These are phyloP conservation scores for Corynespora cassiicola DNA, from an alignment of 2,329 filamentous ascomycete genomes.

Conservation along the genomic window DNA sequence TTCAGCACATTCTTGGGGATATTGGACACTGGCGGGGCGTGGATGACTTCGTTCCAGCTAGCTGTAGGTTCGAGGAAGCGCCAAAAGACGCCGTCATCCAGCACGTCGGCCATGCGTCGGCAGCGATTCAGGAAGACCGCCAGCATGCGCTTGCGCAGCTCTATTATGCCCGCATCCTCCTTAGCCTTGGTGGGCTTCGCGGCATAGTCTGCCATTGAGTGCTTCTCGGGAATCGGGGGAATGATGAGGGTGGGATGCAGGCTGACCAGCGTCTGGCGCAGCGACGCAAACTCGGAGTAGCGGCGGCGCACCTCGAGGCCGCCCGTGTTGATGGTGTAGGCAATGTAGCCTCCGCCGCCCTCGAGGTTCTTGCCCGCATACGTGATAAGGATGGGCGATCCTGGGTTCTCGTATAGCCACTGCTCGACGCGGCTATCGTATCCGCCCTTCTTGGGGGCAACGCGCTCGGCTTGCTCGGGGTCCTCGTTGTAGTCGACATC, in stretches of 20 bases:
- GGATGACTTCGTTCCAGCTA: conserved; percentile 97
- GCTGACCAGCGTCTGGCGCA: conserved; percentile 85
- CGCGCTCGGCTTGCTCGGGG: conserved; percentile 48
- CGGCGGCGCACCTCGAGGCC: conserved; percentile 93
- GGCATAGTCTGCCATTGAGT: conserved; percentile 98
- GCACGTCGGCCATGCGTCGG: conserved; percentile 87
- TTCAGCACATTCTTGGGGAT: conserved; percentile 94
- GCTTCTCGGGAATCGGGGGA: conserved; percentile 97
- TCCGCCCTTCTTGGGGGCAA: conserved; percentile 75
- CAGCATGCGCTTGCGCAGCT: conserved; percentile 94
- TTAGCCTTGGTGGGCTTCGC: conserved; percentile 98
- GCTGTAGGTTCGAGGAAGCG: conserved; percentile 97
- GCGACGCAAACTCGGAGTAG: conserved; percentile 95
- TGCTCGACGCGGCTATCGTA: conserved; percentile 98
- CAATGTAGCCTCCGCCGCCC: conserved; percentile 90
- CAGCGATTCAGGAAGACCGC: conserved; percentile 95
- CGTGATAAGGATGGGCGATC: conserved; percentile 87
- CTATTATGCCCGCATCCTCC: conserved; percentile 96
- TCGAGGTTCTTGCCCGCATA: conserved; percentile 95
- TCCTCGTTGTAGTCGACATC: conserved; percentile 65
- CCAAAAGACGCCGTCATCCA: conserved; percentile 96
- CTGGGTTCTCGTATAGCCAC: conserved; percentile 93
- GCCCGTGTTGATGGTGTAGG: conserved; percentile 94
- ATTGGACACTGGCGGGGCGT: conserved; percentile 86
- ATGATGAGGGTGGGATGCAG: conserved; percentile 95